These are phyloP conservation scores for Trypanosoma rangeli DNA, from an alignment of 208 protist species.

Conservation along the genomic window DNA sequence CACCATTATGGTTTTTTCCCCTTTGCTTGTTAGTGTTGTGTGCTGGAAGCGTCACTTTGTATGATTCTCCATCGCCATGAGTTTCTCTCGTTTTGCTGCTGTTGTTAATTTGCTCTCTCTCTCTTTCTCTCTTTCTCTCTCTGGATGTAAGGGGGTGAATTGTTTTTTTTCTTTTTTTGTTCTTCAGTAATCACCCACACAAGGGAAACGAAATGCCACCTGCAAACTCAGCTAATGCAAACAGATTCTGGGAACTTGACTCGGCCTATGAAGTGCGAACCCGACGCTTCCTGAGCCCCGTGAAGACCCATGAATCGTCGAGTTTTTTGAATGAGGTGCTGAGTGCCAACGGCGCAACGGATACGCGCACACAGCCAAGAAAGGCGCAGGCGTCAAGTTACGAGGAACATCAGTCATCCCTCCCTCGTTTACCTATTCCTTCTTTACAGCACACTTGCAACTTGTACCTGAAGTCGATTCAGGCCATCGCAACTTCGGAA, in stretches of 20 bases:
- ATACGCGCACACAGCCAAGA: constrained; percentile 12
- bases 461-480: constrained; percentile 37
- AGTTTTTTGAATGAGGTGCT: constrained; percentile 22
- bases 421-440: constrained; percentile 34
- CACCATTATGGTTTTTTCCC: too few species aligned
- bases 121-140: not conserved
- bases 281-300: constrained; percentile 4
- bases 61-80: not conserved
- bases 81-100: not conserved
- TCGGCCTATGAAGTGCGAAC: constrained; percentile 12
- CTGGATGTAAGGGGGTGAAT: not conserved
- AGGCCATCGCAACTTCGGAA: constrained; percentile 30
- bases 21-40: not conserved
- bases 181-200: not conserved
- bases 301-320: constrained; percentile 7
- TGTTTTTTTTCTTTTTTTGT: not conserved
- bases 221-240: constrained; percentile 1
- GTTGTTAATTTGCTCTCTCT: not conserved
- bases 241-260: constrained; percentile 27
- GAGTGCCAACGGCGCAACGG: constrained; percentile 21
- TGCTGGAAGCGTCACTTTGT: not conserved
- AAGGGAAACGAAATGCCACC: not conserved
- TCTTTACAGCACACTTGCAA: constrained; percentile 32
- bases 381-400: not conserved
- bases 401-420: constrained; percentile 28